These are phyloP conservation scores for Punica granatum DNA, from an alignment of 345 rosid genomes.

Conservation along the genomic window DNA sequence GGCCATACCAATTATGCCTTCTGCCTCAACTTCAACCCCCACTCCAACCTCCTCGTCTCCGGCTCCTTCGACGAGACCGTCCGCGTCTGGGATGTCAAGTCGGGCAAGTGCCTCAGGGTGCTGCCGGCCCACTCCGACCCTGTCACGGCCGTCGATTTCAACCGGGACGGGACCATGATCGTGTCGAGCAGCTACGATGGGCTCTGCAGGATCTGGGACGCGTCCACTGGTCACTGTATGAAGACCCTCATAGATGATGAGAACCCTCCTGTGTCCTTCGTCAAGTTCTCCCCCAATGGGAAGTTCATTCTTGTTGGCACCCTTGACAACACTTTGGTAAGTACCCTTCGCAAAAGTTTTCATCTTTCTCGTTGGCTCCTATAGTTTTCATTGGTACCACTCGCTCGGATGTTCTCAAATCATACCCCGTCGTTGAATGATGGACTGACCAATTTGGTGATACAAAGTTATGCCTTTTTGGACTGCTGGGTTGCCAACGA, in stretches of 20 bases:
- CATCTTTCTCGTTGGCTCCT: background rate
- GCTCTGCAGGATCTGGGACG: slow-evolving; percentile 83
- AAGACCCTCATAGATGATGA: slow-evolving; percentile 86
- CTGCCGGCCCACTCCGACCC: slow-evolving; percentile 94
- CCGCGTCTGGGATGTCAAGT: slow-evolving; percentile 84
- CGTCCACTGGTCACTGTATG: slow-evolving; percentile 78
- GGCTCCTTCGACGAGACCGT: slow-evolving; percentile 94
- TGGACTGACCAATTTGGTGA: background rate
- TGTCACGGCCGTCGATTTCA: slow-evolving; percentile 83
- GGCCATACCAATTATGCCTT: slow-evolving; percentile 86
- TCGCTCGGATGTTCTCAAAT: background rate
- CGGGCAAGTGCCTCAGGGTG: slow-evolving; percentile 81
- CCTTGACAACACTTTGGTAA: slow-evolving; percentile 76
- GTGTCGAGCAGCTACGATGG: slow-evolving; percentile 96
- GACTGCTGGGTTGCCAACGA: background rate
- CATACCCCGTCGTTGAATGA: too few relatives aligned
- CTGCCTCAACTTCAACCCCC: slow-evolving; percentile 83
- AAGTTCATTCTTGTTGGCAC: slow-evolving; percentile 91
- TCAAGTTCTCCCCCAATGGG: slow-evolving; percentile 85
- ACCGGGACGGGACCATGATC: slow-evolving; percentile 68
- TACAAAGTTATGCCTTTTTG: background rate
- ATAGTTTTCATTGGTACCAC: background rate
- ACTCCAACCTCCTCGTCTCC: slow-evolving; percentile 82
- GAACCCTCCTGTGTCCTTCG: slow-evolving; percentile 87
- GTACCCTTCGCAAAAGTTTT: background rate